phyloP scores from a whole-genome alignment of 2,329 filamentous ascomycete species.

The Parastagonospora avenae region DNA sequence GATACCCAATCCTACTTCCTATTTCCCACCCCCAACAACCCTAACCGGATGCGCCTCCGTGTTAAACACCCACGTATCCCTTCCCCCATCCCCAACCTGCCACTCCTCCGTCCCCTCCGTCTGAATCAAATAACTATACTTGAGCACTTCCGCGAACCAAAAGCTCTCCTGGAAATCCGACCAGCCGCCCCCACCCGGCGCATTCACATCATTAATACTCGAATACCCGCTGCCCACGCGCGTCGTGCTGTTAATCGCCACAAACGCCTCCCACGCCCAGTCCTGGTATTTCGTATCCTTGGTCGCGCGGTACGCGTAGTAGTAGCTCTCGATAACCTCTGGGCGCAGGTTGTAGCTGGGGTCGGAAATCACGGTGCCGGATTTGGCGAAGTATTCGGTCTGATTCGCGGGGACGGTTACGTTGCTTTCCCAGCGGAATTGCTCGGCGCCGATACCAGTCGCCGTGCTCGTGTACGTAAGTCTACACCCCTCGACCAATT shows the following conservation, averaged over 20 bases:
- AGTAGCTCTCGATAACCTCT: constrained; percentile 82
- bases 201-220: constrained; percentile 69
- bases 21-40: constrained; percentile 35
- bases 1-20: constrained; percentile 17
- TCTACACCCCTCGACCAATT: constrained; percentile 73
- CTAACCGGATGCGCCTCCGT: constrained; percentile 68
- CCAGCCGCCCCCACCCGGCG: constrained; percentile 63
- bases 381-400: constrained; percentile 64
- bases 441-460: constrained; percentile 78
- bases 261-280: constrained; percentile 81
- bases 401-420: constrained; percentile 42
- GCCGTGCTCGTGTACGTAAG: constrained; percentile 71
- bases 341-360: constrained; percentile 72
- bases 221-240: constrained; percentile 70
- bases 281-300: constrained; percentile 77
- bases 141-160: constrained; percentile 85
- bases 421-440: constrained; percentile 47
- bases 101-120: constrained; percentile 64
- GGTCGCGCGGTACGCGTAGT: constrained; percentile 85
- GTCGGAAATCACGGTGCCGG: constrained; percentile 74
- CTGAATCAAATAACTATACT: constrained; percentile 77
- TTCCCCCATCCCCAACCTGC: constrained; percentile 57
- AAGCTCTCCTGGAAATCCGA: constrained; percentile 83
- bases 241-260: constrained; percentile 68
- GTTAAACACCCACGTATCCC: constrained; percentile 66